phyloP scores from a whole-genome alignment of 208 protist genomes.

The Angomonas deanei region DNA sequence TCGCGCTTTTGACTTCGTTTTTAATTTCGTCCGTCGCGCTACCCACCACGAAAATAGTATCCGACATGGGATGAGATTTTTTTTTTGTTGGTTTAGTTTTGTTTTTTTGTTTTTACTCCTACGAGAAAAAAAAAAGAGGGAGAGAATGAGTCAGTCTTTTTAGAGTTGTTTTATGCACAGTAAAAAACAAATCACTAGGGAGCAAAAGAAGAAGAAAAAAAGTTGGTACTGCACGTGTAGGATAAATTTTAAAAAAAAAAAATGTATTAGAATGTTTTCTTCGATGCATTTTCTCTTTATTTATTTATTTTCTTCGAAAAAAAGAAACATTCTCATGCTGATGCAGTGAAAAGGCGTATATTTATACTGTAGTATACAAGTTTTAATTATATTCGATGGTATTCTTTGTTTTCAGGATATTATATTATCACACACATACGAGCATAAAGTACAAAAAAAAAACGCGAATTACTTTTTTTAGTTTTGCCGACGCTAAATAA shows the following conservation, averaged over 20 bases:
- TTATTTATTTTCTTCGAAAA: not conserved
- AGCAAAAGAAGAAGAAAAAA: not conserved
- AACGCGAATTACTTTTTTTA: no score
- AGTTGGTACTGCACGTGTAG: not conserved
- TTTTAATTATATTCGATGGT: no score
- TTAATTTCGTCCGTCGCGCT: constrained; percentile 10
- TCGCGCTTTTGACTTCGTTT: not conserved
- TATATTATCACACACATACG: no score
- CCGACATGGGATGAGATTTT: not conserved
- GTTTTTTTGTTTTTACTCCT: not conserved
- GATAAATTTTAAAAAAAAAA: not conserved
- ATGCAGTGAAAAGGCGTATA: no score
- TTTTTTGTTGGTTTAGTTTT: not conserved
- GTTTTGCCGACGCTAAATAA: no score
- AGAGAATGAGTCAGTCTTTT: not conserved
- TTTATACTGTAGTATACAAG: no score
- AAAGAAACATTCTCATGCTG: not conserved
- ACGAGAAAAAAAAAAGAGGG: not conserved
- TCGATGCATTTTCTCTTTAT: not conserved
- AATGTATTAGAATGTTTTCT: not conserved
- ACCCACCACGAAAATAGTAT: constrained; percentile 4
- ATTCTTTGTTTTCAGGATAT: not conserved
- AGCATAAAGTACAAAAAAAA: no score
- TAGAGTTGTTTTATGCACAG: not conserved
- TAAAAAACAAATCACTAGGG: not conserved